phyloP scores from a whole-genome alignment of 352 stramenopile species.

The Thalassiosira exigua region DNA sequence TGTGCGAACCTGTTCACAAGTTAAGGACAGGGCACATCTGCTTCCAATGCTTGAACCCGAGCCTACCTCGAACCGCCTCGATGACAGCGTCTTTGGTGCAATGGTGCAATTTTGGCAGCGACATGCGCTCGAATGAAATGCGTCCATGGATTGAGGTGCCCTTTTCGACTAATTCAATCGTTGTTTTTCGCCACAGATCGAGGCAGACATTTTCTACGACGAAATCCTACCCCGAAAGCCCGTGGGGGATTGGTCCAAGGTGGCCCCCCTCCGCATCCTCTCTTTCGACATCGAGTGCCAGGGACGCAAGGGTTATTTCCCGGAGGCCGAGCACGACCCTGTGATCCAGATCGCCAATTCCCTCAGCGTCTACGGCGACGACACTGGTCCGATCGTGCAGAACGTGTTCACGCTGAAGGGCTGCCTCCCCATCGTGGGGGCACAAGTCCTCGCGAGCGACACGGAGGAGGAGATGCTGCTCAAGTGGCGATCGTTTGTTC shows the following conservation, averaged over 20 bases:
- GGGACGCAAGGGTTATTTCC: slow-evolving; percentile 93
- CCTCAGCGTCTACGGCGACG: slow-evolving; percentile 90
- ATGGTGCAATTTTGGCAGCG: no score
- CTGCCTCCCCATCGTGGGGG: slow-evolving; percentile 97
- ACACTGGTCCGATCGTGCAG: slow-evolving; percentile 76
- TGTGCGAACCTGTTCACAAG: no score
- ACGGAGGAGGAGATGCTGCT: slow-evolving; percentile 96
- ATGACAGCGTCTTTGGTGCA: no score
- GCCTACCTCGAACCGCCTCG: no score
- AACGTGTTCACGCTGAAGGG: slow-evolving; percentile 98
- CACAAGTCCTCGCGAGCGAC: slow-evolving; percentile 96
- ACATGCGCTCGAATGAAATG: no score
- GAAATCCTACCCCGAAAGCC: slow-evolving; percentile 93
- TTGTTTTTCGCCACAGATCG: slow-evolving; percentile 89
- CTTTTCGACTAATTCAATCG: no score
- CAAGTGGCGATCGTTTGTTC: slow-evolving; percentile 96
- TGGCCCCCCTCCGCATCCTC: slow-evolving; percentile 97
- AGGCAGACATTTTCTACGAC: slow-evolving; percentile 98
- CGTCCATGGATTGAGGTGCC: no score
- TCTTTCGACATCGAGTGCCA: slow-evolving; percentile 99
- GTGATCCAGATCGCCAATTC: slow-evolving; percentile 99
- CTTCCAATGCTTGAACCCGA: no score
- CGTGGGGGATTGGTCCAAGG: slow-evolving; percentile 94
- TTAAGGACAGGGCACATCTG: no score
- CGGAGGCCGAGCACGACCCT: slow-evolving; percentile 92